Conservation (phyloP, 345 rosid species). For the Excoecaria agallocha region DNA sequence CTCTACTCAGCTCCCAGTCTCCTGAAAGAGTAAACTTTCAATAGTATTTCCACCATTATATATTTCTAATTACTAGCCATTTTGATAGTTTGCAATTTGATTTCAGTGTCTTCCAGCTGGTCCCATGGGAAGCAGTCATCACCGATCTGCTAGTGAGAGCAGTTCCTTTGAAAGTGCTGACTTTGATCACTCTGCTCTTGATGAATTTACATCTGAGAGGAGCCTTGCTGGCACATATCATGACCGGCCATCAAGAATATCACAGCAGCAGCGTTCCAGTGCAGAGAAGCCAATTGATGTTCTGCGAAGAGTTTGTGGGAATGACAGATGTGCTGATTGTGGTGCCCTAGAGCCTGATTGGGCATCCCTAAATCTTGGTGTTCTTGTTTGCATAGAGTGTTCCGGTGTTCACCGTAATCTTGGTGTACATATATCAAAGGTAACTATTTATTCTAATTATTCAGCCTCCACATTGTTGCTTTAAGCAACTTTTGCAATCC, state of each 20-base stretch:
- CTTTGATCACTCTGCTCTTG: conserved; percentile 73
- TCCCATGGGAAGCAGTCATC: conserved; percentile 88
- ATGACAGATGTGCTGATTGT: conserved; percentile 99
- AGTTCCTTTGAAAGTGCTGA: conserved; percentile 97
- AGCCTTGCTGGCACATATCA: conserved; percentile 49
- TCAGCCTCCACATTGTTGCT: conserved; percentile 2
- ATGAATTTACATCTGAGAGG: conserved; percentile 74
- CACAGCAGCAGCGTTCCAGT: conserved; percentile 64
- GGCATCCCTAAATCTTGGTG: conserved; percentile 97
- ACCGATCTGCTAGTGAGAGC: conserved; percentile 93
- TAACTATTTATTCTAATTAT: conserved; percentile 23
- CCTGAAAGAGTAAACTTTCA: conserved; percentile 71
- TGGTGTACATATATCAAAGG: conserved; percentile 98
- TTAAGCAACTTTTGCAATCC: neutral
- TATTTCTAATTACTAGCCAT: conserved; percentile 11
- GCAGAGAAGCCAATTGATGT: conserved; percentile 92
- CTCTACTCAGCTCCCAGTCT: conserved; percentile 91
- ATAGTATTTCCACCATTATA: conserved; percentile 7
- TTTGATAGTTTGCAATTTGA: conserved; percentile 25
- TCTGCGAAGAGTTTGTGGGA: conserved; percentile 74
- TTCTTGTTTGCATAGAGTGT: conserved; percentile 98
- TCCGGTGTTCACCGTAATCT: conserved; percentile 99
- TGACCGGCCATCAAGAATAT: conserved; percentile 60
- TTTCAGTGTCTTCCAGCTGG: conserved; percentile 74
- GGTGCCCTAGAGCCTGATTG: conserved; percentile 98